phyloP scores from a whole-genome alignment of 345 rosid species.

The Iberis pinnata region DNA sequence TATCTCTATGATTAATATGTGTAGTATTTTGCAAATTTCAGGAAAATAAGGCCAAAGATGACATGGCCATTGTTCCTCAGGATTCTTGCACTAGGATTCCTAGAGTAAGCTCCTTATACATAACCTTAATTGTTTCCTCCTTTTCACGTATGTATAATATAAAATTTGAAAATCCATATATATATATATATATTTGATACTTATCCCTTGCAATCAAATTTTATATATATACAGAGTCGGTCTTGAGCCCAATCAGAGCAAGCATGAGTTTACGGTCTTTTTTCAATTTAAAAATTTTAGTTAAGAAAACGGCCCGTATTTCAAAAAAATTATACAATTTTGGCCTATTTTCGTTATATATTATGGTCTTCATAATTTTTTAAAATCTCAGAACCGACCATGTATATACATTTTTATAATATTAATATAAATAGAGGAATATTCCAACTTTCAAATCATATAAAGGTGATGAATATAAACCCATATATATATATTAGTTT shows the following conservation, averaged over 20 bases:
- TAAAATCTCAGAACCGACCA: no score
- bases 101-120: slow-evolving; percentile 55
- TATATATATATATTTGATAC: background rate
- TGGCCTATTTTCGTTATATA: no score
- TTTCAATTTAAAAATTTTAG: no score
- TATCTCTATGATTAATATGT: background rate
- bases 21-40: slow-evolving; percentile 24
- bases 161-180: background rate
- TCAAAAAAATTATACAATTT: no score
- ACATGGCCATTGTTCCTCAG: slow-evolving; percentile 68
- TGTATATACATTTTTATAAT: background rate
- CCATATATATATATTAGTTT: background rate
- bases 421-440: background rate
- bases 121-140: background rate
- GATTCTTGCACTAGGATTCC: slow-evolving; percentile 64
- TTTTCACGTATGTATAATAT: background rate
- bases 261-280: no score
- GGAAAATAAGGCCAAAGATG: slow-evolving; percentile 88
- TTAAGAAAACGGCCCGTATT: no score
- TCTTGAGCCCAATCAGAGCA: no score
- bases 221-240: no score
- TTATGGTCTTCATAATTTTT: no score
- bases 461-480: background rate
- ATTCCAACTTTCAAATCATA: background rate
- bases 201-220: background rate